These are phyloP conservation scores for Entelexis sorbosivorans DNA, from an alignment of 1,139 yeast genomes.

Conservation along the genomic window DNA sequence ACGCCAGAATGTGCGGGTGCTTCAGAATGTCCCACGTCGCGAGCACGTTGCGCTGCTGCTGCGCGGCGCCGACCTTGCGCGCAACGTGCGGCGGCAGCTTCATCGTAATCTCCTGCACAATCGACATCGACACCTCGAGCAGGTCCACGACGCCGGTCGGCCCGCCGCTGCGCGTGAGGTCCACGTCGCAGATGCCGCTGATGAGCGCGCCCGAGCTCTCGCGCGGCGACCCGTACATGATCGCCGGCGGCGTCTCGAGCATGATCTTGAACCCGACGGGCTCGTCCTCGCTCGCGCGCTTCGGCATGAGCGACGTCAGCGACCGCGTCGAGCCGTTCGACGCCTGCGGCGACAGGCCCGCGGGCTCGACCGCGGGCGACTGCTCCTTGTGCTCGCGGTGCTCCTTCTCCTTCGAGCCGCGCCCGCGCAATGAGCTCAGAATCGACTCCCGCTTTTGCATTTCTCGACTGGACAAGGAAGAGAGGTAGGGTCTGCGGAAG, in stretches of 20 bases:
- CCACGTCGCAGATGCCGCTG: constrained; percentile 49
- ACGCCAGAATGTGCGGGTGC: constrained; percentile 42
- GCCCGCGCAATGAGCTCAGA: constrained; percentile 15
- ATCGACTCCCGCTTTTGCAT: constrained; percentile 18
- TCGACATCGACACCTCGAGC: constrained; percentile 34
- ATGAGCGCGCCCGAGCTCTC: constrained; percentile 81
- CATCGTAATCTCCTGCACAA: constrained; percentile 55
- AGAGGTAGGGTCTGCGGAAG: not conserved
- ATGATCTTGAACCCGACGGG: constrained; percentile 35
- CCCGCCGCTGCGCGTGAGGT: constrained; percentile 36
- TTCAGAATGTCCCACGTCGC: constrained; percentile 84
- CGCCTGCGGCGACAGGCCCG: constrained; percentile 1
- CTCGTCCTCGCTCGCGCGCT: constrained; percentile 1
- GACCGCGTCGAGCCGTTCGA: constrained; percentile 3
- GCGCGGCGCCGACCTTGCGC: constrained; percentile 7
- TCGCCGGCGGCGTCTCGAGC: constrained; percentile 84
- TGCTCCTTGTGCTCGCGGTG: not conserved
- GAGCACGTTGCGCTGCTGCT: constrained; percentile 29
- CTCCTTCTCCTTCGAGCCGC: constrained; percentile 3
- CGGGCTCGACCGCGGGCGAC: not conserved
- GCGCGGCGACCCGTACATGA: constrained; percentile 64
- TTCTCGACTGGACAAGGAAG: not conserved
- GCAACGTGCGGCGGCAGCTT: constrained; percentile 19
- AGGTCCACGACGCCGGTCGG: constrained; percentile 36
- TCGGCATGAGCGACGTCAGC: constrained; percentile 2